Base-by-base conservation (phyloP, 2,329 filamentous ascomycete species). In the Dactylellina parvicollis region DNA sequence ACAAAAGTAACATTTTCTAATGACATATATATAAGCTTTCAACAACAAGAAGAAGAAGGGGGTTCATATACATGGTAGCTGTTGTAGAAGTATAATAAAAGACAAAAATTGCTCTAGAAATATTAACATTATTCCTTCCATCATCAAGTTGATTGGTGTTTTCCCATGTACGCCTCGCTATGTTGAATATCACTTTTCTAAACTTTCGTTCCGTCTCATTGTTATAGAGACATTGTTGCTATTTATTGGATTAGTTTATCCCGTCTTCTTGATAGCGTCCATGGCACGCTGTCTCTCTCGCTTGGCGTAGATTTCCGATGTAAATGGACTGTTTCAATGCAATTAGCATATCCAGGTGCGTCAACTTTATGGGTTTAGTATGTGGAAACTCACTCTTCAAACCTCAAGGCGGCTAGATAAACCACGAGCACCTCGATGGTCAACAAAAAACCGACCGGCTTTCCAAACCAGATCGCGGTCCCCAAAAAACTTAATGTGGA, bases 401-500 rank as follows among this genome's bases (percentile, higher is more conserved):
- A 78, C 62, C 60, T 75, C 66, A 77, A 64, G 24, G 76, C 76
- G 14, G 75, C 56, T 40, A 75, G 40, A 56, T 78, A 78, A n/a
- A 78, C 66, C 44, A 77, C 55, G 44, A 75, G 66, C 1, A 77
- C 77, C 54, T 74, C 59, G 14, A 66, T 22, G 1, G 76, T 77
- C 44, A 76, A 54, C 55, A 94, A 78, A 36, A 98, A 77, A 0
- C 95, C 95, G 0, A 94, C 95, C 0, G 92, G 92, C 83, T 92
- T 95, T 62, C 91, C 92, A 79, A 89, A 92, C 80, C 92, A 87
- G 67, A 99, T 82, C 3, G 94, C 92, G 1, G 90, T 91, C 22
- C 92, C 95, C 66, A 98, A 82, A 82, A 99, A 99, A 82, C 90
- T 94, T 86, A 96, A 85, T 22, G 94, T 95, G 75, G 89, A 92